Percentiles rank a stretch among this genome's conserved stretches.
Conservation (phyloP, 805 yeast genomes). For the Pichia eremophila region DNA sequence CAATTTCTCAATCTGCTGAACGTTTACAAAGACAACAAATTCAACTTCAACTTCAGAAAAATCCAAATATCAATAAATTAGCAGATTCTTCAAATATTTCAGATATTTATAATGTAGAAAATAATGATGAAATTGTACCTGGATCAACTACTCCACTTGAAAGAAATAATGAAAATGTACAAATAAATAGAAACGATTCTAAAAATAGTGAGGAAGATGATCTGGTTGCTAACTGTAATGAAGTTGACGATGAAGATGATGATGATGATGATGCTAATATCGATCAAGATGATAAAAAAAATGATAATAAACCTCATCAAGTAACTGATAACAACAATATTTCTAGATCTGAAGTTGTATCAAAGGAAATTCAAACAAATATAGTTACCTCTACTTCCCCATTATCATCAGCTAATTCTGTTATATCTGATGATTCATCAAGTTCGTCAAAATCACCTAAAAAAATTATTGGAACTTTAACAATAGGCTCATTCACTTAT, state of each 20-base stretch:
- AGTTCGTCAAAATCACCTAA: slow-evolving; percentile 1
- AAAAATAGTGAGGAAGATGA: not conserved
- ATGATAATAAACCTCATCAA: not conserved
- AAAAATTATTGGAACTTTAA: slow-evolving; percentile 13
- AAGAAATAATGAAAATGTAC: not conserved
- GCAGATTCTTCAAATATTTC: slow-evolving; percentile 3
- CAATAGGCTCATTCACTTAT: slow-evolving; percentile 14
- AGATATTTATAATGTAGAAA: slow-evolving; percentile 2
- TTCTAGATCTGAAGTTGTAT: slow-evolving; percentile 7
- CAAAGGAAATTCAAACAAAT: slow-evolving; percentile 13
- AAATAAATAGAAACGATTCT: not conserved
- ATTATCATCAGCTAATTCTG: not conserved
- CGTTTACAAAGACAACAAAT: slow-evolving; percentile 1
- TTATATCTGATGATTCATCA: not conserved
- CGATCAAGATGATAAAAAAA: not conserved
- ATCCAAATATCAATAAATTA: slow-evolving; percentile 1
- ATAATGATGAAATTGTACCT: not conserved
- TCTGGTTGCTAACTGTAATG: not conserved
- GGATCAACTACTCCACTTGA: not conserved
- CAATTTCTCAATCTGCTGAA: not conserved
- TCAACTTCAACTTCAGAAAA: not conserved
- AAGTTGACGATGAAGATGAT: not conserved
- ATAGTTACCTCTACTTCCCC: not conserved
- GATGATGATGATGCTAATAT: not conserved
- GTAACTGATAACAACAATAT: not conserved